phyloP scores from a whole-genome alignment of 768 basidiomycete species.

The Sarcodon sp. region DNA sequence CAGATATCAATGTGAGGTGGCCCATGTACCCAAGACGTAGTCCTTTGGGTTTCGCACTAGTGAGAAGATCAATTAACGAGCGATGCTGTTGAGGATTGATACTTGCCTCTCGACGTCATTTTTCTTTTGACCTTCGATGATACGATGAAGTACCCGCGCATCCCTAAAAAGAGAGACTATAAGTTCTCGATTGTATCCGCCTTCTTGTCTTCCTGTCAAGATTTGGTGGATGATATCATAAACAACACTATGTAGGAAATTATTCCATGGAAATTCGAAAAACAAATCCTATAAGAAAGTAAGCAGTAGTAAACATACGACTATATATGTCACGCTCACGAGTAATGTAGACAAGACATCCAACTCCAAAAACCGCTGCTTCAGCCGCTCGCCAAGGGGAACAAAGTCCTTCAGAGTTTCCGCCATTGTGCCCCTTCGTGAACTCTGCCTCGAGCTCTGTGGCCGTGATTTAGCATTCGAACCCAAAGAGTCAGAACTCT shows the following conservation, averaged over 20 bases:
- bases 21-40: constrained; percentile 93
- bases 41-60: constrained; percentile 59
- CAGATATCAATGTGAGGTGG: constrained; percentile 87
- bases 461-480: constrained; percentile 21
- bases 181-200: constrained; percentile 76
- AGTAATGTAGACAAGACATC: constrained; percentile 66
- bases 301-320: not conserved
- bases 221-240: constrained; percentile 96
- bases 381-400: constrained; percentile 69
- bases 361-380: constrained; percentile 63
- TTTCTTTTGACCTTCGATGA: constrained; percentile 72
- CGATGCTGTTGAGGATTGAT: constrained; percentile 1
- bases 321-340: constrained; percentile 32
- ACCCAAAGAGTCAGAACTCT: constrained; percentile 16
- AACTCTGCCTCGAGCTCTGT: constrained; percentile 41
- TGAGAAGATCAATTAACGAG: constrained; percentile 2
- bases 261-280: constrained; percentile 95
- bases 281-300: constrained; percentile 63
- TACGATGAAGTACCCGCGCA: constrained; percentile 68
- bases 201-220: constrained; percentile 75
- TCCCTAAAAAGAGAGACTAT: constrained; percentile 80
- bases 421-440: constrained; percentile 27
- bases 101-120: constrained; percentile 70
- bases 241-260: constrained; percentile 92
- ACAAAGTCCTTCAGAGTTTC: constrained; percentile 23